phyloP scores from a whole-genome alignment of 441 rosid species.

The Euphorbia celastroides region DNA sequence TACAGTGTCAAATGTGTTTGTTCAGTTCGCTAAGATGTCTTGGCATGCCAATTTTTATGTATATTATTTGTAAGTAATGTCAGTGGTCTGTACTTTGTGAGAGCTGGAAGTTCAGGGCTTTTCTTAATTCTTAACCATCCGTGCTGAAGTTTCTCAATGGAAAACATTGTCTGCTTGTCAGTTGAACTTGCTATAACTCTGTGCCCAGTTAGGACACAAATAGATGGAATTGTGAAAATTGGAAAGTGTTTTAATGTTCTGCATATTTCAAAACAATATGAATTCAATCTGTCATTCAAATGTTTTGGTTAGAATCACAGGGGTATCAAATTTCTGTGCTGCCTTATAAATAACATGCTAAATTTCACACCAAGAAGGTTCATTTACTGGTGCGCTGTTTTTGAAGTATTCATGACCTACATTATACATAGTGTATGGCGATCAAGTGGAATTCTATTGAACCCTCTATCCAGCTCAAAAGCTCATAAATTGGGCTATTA shows the following conservation, averaged over 20 bases:
- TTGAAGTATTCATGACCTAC: neutral
- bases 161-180: neutral
- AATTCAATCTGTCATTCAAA: neutral
- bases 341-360: neutral
- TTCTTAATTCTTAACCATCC: neutral
- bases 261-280: neutral
- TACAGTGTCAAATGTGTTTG: neutral
- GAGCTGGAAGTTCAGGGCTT: neutral
- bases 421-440: neutral
- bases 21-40: neutral
- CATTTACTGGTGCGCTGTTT: neutral
- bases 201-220: neutral
- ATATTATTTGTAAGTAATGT: neutral
- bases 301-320: neutral
- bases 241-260: neutral
- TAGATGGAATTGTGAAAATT: neutral
- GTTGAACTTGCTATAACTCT: neutral
- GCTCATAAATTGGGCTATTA: neutral
- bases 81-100: neutral
- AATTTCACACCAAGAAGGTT: neutral
- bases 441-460: neutral
- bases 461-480: neutral
- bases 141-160: conserved; percentile 3
- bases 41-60: neutral
- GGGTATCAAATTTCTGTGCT: neutral